Conservation (phyloP, 1,284 basidiomycete species). For the Cutaneotrichosporon mucoides region DNA sequence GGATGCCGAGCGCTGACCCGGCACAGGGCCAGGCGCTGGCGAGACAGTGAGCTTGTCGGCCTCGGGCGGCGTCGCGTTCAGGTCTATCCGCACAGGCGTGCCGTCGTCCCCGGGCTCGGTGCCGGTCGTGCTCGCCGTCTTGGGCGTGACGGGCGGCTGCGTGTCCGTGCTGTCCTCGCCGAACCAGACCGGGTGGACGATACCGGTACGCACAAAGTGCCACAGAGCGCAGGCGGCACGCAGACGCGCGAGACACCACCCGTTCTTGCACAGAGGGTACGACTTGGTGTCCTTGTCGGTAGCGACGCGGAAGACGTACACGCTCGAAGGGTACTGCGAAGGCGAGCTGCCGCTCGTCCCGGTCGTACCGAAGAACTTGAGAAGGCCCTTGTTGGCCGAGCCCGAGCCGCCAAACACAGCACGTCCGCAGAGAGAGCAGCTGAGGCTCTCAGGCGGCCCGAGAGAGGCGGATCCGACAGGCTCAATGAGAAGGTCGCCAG, state of each 20-base stretch:
- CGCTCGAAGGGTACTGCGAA: conserved; percentile 3
- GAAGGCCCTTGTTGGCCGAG: conserved; percentile 33
- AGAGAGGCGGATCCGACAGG: conserved; percentile 56
- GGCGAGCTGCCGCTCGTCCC: not conserved
- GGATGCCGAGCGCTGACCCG: not conserved
- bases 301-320: conserved; percentile 50
- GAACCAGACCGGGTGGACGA: conserved; percentile 80
- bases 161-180: conserved; percentile 56
- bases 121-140: not conserved
- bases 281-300: conserved; percentile 41
- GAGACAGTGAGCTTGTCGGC: conserved; percentile 14
- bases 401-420: conserved; percentile 55
- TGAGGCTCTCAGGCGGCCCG: conserved; percentile 31
- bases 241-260: conserved; percentile 57
- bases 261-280: conserved; percentile 71
- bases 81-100: conserved; percentile 1
- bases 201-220: conserved; percentile 75
- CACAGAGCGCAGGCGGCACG: conserved; percentile 86
- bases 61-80: conserved; percentile 8
- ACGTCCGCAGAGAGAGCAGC: conserved; percentile 72
- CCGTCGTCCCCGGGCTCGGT: not conserved
- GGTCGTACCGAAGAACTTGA: conserved; percentile 39
- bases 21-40: conserved; percentile 1
- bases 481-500: conserved; percentile 83
- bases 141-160: not conserved